These are phyloP conservation scores for Polygonum aviculare DNA, from an alignment of 148 eudicot species.

Conservation along the genomic window DNA sequence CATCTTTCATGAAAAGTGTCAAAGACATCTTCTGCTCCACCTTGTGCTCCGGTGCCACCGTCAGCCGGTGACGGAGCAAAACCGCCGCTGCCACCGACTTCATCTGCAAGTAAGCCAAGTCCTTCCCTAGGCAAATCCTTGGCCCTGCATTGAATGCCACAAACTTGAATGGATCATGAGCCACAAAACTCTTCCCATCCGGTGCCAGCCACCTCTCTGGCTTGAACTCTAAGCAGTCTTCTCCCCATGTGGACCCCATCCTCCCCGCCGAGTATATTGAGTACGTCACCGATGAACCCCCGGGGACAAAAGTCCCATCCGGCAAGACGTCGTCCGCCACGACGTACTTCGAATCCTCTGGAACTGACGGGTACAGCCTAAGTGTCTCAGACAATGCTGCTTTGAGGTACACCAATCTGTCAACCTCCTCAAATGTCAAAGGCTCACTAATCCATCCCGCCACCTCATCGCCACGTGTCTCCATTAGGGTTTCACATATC, in stretches of 20 bases:
- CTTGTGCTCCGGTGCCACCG: neutral
- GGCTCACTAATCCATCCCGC: neutral
- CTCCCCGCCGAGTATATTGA: constrained; percentile 8
- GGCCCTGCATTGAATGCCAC: constrained; percentile 10
- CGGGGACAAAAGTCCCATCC: neutral
- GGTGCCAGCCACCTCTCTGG: constrained; percentile 3
- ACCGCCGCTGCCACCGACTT: constrained; percentile 3
- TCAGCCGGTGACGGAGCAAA: neutral
- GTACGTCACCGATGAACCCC: neutral
- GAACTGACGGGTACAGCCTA: constrained; percentile 1
- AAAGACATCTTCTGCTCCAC: constrained; percentile 9
- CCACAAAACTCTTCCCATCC: neutral
- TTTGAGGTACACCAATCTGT: neutral
- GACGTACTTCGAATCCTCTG: neutral
- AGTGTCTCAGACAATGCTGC: constrained; percentile 1
- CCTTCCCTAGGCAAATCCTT: neutral
- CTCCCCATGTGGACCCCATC: constrained; percentile 8
- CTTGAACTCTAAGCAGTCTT: constrained; percentile 2
- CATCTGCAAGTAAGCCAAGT: constrained; percentile 10
- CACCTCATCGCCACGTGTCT: constrained; percentile 6
- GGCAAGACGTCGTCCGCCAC: neutral
- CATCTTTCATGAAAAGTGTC: constrained; percentile 7
- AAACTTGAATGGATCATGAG: neutral
- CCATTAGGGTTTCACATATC: constrained; percentile 13
- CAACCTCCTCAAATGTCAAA: neutral